Percentiles rank a stretch among this genome's conserved stretches.
Evolutionary conservation across 116 monocot genomes (phyloP).

Genomic region (Dioscorea cayenensis): DNA sequence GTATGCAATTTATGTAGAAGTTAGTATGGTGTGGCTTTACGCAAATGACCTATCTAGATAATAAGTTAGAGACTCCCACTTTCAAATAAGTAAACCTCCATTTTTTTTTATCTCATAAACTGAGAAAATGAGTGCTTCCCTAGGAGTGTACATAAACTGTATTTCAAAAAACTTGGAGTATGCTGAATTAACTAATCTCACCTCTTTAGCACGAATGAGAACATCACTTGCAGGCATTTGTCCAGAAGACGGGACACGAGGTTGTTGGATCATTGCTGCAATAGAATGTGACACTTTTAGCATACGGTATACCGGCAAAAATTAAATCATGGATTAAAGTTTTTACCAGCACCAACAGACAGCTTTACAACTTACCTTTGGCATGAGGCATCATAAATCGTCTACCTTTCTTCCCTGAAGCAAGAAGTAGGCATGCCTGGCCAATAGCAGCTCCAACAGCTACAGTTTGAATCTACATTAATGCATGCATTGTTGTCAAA

Average conservation of each 20-base stretch:
- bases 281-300: not conserved
- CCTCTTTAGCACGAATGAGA: constrained; percentile 96
- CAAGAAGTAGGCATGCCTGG: constrained; percentile 88
- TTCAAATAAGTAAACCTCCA: no score
- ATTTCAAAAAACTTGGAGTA: not conserved
- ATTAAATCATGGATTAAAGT: no score
- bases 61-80: no score
- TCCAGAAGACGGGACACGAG: constrained; percentile 90
- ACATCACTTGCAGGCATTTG: constrained; percentile 93
- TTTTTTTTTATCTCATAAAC: no score
- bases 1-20: no score
- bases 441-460: constrained; percentile 88
- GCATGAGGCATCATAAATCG: constrained; percentile 98
- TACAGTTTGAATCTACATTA: constrained; percentile 76
- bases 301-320: not conserved
- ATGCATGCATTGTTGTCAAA: no score
- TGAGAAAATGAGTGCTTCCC: no score
- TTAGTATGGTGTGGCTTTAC: no score
- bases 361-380: constrained; percentile 42
- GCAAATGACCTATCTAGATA: no score
- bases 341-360: no score
- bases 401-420: constrained; percentile 93
- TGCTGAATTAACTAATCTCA: constrained; percentile 15
- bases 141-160: not conserved
- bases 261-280: constrained; percentile 95